Conservation (phyloP, 2,329 filamentous ascomycete species). For the Fusarium xylarioides region DNA sequence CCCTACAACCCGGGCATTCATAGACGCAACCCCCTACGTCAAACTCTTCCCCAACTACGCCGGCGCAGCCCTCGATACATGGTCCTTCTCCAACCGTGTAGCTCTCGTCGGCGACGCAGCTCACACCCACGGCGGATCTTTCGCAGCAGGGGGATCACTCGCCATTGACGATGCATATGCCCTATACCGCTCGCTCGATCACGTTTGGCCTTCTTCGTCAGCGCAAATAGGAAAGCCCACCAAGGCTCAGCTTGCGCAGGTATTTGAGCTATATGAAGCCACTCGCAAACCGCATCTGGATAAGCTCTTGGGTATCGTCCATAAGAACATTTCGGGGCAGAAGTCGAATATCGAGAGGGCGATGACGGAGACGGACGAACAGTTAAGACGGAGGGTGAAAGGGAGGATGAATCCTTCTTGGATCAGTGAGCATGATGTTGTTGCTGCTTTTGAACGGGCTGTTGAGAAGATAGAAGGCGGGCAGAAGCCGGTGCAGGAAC, state of each 20-base stretch:
- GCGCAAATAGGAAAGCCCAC: conserved; percentile 10
- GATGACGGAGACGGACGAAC: conserved; percentile 48
- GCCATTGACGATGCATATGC: conserved; percentile 54
- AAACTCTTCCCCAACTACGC: conserved; percentile 50
- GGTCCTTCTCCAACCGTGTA: conserved; percentile 50
- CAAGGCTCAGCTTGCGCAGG: conserved; percentile 37
- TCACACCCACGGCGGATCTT: conserved; percentile 53
- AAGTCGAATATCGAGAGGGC: conserved; percentile 18
- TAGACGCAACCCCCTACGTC: background rate
- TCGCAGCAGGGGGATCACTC: conserved; percentile 52
- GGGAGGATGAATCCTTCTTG: conserved; percentile 51
- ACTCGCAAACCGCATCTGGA: conserved; percentile 55
- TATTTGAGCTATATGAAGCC: conserved; percentile 52
- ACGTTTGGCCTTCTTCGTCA: conserved; percentile 45
- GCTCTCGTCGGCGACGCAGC: conserved; percentile 52
- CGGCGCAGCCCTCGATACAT: conserved; percentile 51
- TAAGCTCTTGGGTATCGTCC: conserved; percentile 30
- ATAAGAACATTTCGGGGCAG: conserved; percentile 19
- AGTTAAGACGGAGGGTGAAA: conserved; percentile 47
- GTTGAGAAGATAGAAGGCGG: background rate
- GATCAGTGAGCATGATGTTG: conserved; percentile 59
- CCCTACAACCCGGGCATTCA: conserved; percentile 47
- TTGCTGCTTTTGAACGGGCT: conserved; percentile 44
- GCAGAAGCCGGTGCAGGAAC: background rate
- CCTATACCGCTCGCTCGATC: conserved; percentile 48